These are phyloP conservation scores for Protomyces macrosporus DNA, from an alignment of 1,139 yeast species.

Conservation along the genomic window DNA sequence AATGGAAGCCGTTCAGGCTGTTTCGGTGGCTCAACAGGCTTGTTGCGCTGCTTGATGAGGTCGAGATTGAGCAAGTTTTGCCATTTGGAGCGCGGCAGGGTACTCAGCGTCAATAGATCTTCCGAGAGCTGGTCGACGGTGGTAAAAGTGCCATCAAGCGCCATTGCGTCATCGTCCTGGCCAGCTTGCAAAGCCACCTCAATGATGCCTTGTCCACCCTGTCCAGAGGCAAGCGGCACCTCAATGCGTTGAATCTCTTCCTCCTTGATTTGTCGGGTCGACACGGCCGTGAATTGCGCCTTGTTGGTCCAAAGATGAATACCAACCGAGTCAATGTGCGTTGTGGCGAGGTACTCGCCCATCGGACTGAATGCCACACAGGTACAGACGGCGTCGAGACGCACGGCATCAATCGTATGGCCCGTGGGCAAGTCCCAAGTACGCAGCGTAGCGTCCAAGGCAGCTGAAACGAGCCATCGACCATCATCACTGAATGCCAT, in stretches of 20 bases:
- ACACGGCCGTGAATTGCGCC: constrained; percentile 66
- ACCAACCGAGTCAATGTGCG: constrained; percentile 88
- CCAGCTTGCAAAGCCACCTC: constrained; percentile 63
- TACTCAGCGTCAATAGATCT: constrained; percentile 64
- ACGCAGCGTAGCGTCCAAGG: constrained; percentile 80
- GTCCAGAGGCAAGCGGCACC: constrained; percentile 77
- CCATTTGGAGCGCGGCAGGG: constrained; percentile 72
- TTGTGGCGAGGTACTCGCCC: constrained; percentile 87
- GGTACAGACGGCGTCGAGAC: constrained; percentile 72
- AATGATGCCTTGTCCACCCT: constrained; percentile 66
- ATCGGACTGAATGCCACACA: constrained; percentile 73
- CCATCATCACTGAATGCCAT: constrained; percentile 93
- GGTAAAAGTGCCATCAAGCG: constrained; percentile 42
- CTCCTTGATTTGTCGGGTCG: constrained; percentile 66
- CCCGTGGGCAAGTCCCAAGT: constrained; percentile 99
- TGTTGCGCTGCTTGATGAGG: constrained; percentile 72
- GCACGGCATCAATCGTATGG: constrained; percentile 89
- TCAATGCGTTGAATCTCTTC: constrained; percentile 51
- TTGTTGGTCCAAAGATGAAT: constrained; percentile 88
- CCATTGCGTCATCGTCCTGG: constrained; percentile 34
- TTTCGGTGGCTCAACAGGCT: constrained; percentile 83
- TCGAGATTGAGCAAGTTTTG: constrained; percentile 76
- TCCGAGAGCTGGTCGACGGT: constrained; percentile 63
- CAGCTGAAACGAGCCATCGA: constrained; percentile 83
- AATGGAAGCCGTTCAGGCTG: constrained; percentile 80